These are phyloP conservation scores for Typha latifolia DNA, from an alignment of 176 grass and related monocot species.

Conservation along the genomic window DNA sequence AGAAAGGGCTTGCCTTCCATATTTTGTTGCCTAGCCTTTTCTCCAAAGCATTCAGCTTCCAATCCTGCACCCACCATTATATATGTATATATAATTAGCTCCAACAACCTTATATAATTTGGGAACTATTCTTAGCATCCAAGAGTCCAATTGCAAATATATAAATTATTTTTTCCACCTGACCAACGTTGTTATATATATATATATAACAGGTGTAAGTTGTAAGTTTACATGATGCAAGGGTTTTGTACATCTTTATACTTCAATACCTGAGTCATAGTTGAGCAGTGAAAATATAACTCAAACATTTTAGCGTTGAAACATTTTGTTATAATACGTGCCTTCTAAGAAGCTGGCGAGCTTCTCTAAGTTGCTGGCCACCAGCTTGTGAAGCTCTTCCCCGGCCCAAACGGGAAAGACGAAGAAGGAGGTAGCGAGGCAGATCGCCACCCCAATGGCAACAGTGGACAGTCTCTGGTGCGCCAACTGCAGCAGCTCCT, in stretches of 20 bases:
- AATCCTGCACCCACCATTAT: constrained; percentile 45
- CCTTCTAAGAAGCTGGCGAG: constrained; percentile 70
- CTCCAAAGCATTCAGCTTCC: constrained; percentile 53
- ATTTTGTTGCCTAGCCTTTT: constrained; percentile 25
- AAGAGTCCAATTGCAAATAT: too few relatives aligned
- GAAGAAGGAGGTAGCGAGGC: constrained; percentile 59
- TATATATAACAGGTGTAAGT: too few relatives aligned
- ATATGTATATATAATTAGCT: too few relatives aligned
- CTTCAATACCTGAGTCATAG: too few relatives aligned
- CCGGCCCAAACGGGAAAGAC: constrained; percentile 83
- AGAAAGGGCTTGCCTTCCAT: constrained; percentile 62
- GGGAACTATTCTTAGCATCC: too few relatives aligned
- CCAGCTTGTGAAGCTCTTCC: constrained; percentile 70
- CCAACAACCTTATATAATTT: too few relatives aligned
- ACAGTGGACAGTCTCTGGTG: constrained; percentile 76
- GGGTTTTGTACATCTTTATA: too few relatives aligned
- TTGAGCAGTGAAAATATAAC: too few relatives aligned
- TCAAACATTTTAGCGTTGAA: too few relatives aligned
- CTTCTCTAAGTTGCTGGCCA: constrained; percentile 51
- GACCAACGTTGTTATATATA: too few relatives aligned
- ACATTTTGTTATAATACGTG: constrained; percentile 6
- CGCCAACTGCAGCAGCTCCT: constrained; percentile 61
- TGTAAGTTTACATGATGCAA: too few relatives aligned
- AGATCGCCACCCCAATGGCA: constrained; percentile 58
- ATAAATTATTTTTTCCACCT: too few relatives aligned